These are phyloP conservation scores for Penicillium macrosclerotiorum DNA, from an alignment of 495 filamentous ascomycete species.

Conservation along the genomic window DNA sequence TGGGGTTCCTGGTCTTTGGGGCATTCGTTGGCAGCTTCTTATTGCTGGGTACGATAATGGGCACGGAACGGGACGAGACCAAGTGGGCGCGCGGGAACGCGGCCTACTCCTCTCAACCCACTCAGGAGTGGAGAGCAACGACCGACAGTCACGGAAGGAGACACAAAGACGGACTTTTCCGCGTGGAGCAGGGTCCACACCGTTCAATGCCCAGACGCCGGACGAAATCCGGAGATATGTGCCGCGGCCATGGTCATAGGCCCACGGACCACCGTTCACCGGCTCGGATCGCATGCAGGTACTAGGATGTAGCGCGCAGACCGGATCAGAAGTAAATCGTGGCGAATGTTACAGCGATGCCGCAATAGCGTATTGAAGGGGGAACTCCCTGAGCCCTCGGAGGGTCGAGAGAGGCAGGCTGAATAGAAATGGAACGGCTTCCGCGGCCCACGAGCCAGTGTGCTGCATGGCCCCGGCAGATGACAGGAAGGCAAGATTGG, in stretches of 20 bases:
- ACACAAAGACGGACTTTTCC: conserved; percentile 9
- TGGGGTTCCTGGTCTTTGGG: conserved; percentile 1
- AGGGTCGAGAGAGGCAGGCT: background rate
- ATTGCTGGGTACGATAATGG: no score
- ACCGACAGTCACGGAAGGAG: no score
- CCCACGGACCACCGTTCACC: conserved; percentile 32
- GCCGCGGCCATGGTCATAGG: conserved; percentile 18
- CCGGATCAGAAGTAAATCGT: conserved; percentile 11
- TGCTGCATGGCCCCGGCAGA: conserved; percentile 17
- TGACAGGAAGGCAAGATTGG: conserved; percentile 15
- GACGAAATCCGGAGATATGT: conserved; percentile 18
- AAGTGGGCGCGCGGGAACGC: no score
- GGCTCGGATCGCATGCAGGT: conserved; percentile 37
- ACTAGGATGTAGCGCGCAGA: conserved; percentile 29
- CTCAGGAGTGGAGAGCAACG: no score
- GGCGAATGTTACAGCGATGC: conserved; percentile 9
- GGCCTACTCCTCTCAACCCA: no score
- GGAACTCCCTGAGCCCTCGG: background rate
- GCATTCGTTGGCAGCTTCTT: no score
- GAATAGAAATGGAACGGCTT: conserved; percentile 15
- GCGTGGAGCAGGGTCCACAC: conserved; percentile 18
- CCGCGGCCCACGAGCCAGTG: conserved; percentile 14
- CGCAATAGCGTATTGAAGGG: conserved; percentile 10
- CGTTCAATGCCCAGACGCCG: conserved; percentile 1
- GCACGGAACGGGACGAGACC: no score